Base-by-base conservation (phyloP, 1,284 basidiomycete species). In the Volvariella volvacea region DNA sequence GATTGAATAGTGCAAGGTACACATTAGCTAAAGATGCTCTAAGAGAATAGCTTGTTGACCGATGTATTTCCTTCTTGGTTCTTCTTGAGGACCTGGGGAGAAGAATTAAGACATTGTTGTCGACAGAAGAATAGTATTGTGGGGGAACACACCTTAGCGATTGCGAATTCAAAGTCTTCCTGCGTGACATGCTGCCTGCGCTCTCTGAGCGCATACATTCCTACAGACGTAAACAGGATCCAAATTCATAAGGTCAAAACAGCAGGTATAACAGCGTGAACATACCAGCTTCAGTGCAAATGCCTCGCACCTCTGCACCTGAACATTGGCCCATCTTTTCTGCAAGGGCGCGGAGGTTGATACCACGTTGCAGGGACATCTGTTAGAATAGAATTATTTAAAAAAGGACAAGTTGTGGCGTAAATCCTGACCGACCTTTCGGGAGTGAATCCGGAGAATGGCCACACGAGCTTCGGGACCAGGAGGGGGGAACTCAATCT, bases 271-370 rank as follows among this genome's bases (percentile, higher is more conserved):
- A n/a, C 34, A 36, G n/a, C 8, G 19, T n/a, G 14, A 8, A 36
- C 34, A 6, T 20, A 15, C 34, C 34, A 16, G 34, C 34, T 15
- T 36, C 34, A 20, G 95, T 98, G 65, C 94, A 98, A 57, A 99
- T 98, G 70, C 95, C 95, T 28, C 95, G 80, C 9, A 98, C 95
- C 64, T 99, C 95, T 4, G 95, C 95, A 58, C 95, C 95, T 1
- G 92, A 96, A 62, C 94, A 97, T 59, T 95, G 90, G 2, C 95
- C 95, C 95, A 98, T 99, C 78, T 98, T 98, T 64, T 98, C 95
- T 0, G 95, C 95, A 12, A 98, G 74, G 1, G 88, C 83, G 25
- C 92, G 86, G 21, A 98, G 78, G 68, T 99, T 95, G 68, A 99
- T 98, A 3, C 95, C 95, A 48, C 95, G 82, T 70, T 98, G 94